Evolutionary conservation across 2,329 filamentous ascomycete genomes (phyloP).

Genomic region (Thielaviopsis musarum): DNA sequence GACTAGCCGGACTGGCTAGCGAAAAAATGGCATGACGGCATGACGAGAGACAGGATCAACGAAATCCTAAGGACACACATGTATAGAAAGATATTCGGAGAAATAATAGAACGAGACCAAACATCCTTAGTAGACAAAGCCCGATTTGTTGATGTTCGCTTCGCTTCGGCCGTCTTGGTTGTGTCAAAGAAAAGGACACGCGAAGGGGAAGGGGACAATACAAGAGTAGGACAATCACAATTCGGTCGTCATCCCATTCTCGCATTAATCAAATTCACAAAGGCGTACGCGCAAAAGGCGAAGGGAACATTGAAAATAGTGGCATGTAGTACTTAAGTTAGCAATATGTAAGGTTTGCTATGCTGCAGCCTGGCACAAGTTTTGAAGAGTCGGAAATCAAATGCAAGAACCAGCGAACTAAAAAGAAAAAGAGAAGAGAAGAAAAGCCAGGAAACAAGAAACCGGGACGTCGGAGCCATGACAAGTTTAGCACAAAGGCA

Average conservation of each 20-base stretch:
- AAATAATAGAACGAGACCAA: neutral
- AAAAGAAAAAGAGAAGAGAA: neutral
- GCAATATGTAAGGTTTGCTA: too few species aligned
- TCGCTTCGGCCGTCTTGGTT: neutral
- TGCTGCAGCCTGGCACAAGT: too few species aligned
- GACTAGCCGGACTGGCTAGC: too few species aligned
- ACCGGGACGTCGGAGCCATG: neutral
- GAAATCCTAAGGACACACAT: neutral
- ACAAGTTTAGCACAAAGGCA: neutral
- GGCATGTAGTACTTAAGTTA: neutral
- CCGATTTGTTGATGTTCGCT: neutral
- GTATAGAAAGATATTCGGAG: neutral
- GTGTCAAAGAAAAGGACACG: neutral
- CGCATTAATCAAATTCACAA: neutral
- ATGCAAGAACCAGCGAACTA: neutral
- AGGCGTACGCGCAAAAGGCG: neutral
- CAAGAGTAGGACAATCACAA: neutral
- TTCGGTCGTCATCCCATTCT: neutral
- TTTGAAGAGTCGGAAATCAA: neutral
- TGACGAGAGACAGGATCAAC: neutral
- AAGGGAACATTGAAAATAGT: neutral
- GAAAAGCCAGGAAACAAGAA: neutral
- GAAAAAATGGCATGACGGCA: neutral
- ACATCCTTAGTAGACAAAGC: neutral
- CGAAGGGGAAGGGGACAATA: neutral